Conservation (phyloP, 768 basidiomycete genomes). For the Pleurotus tuber-regium region DNA sequence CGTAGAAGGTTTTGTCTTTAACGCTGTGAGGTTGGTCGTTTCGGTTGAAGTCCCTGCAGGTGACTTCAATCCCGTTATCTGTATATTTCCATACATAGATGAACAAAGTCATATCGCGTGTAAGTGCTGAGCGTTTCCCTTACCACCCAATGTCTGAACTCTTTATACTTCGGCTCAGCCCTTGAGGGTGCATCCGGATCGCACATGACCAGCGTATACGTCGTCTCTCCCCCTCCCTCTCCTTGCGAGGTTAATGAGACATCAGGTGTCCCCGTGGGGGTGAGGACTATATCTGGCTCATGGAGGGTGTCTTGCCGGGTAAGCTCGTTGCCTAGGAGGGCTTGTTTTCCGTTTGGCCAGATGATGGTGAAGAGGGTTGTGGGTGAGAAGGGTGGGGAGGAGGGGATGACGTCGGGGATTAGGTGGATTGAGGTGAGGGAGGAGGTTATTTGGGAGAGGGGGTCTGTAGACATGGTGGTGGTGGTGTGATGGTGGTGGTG, state of each 20-base stretch:
- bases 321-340: constrained; percentile 28
- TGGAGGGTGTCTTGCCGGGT: constrained; percentile 35
- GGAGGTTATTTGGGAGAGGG: constrained; percentile 29
- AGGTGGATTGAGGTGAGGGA: constrained; percentile 36
- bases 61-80: constrained; percentile 37
- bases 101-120: no score
- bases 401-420: constrained; percentile 46
- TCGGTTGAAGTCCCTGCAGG: constrained; percentile 22
- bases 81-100: no score
- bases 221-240: constrained; percentile 24
- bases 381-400: constrained; percentile 27
- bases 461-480: constrained; percentile 17
- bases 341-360: constrained; percentile 39
- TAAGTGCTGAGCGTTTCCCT: constrained; percentile 19
- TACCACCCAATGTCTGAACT: constrained; percentile 61
- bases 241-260: constrained; percentile 10
- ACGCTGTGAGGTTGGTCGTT: constrained; percentile 30
- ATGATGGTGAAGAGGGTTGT: constrained; percentile 41
- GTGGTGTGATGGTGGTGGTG: no score
- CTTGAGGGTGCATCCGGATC: constrained; percentile 60
- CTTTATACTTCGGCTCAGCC: constrained; percentile 41
- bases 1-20: constrained; percentile 42
- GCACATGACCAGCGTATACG: constrained; percentile 54
- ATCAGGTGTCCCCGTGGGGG: constrained; percentile 34
- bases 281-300: constrained; percentile 49